Conservation (phyloP, 768 basidiomycete species). For the Leucocoprinus leucothites region DNA sequence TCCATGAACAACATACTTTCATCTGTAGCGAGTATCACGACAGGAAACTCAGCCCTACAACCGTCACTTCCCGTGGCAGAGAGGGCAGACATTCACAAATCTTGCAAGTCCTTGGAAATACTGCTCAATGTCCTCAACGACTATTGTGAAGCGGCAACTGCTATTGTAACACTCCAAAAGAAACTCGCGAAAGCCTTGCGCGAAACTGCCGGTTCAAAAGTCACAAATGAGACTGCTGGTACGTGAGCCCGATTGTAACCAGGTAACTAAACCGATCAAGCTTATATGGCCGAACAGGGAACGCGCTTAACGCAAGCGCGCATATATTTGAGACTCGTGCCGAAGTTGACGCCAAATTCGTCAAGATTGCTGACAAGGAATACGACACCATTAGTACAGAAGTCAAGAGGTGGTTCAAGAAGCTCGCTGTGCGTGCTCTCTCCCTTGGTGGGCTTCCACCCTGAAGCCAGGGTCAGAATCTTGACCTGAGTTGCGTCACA, state of each 20-base stretch:
- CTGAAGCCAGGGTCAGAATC: background rate
- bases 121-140: constrained; percentile 66
- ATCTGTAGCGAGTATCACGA: background rate
- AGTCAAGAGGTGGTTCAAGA: constrained; percentile 87
- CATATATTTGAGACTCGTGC: constrained; percentile 65
- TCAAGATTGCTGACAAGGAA: constrained; percentile 72
- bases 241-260: constrained; percentile 17
- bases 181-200: constrained; percentile 68
- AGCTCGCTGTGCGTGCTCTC: constrained; percentile 55
- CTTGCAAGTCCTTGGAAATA: constrained; percentile 72
- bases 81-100: constrained; percentile 72
- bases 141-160: constrained; percentile 69
- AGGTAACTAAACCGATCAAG: background rate
- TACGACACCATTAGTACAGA: constrained; percentile 61
- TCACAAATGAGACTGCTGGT: constrained; percentile 64
- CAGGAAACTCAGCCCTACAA: background rate
- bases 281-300: constrained; percentile 40
- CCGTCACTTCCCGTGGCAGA: constrained; percentile 34
- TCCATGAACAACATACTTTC: constrained; percentile 9
- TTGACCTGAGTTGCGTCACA: constrained; percentile 21
- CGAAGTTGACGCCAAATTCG: constrained; percentile 73
- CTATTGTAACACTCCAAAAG: constrained; percentile 66
- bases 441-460: background rate
- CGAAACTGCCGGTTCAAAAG: constrained; percentile 61
- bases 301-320: constrained; percentile 63